Evolutionary conservation across 306 rosid genomes (phyloP).

Genomic region (Vachellia collinsii): DNA sequence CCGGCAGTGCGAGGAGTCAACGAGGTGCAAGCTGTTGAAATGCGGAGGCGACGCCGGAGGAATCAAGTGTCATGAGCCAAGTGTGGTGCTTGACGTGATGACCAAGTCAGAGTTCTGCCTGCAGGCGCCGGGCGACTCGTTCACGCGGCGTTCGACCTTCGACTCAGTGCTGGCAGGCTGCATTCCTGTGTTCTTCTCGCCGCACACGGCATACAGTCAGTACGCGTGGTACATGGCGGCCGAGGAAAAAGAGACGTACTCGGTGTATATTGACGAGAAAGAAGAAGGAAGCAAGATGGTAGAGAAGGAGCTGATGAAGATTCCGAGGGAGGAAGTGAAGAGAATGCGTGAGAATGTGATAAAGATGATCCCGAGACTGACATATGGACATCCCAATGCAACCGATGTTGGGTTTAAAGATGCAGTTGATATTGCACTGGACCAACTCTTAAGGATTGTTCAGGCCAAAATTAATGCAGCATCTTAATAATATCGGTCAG

Average conservation of each 20-base stretch:
- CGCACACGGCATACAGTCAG: constrained; percentile 78
- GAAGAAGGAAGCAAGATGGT: constrained; percentile 44
- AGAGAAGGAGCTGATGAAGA: constrained; percentile 51
- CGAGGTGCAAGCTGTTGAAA: constrained; percentile 45
- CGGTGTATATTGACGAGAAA: constrained; percentile 65
- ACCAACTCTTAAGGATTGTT: constrained; percentile 15
- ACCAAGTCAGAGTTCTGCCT: constrained; percentile 55
- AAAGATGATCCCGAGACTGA: constrained; percentile 50
- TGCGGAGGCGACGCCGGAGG: constrained; percentile 40
- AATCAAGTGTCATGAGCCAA: constrained; percentile 51
- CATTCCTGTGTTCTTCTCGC: constrained; percentile 72
- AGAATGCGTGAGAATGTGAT: constrained; percentile 56
- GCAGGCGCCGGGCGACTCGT: constrained; percentile 82
- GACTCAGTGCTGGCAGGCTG: constrained; percentile 72
- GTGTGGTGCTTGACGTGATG: constrained; percentile 54
- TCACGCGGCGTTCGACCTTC: constrained; percentile 74
- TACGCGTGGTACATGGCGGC: constrained; percentile 63
- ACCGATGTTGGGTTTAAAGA: constrained; percentile 49
- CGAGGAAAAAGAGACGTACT: constrained; percentile 36
- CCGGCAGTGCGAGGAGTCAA: constrained; percentile 52
- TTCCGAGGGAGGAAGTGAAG: constrained; percentile 42
- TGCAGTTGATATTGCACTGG: constrained; percentile 61
- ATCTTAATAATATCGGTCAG: too few relatives aligned
- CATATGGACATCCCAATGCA: constrained; percentile 62
- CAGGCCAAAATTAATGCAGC: neutral